Percentiles rank a stretch among this genome's conserved stretches.
Evolutionary conservation across 169 alveolate species (phyloP).

Genomic region (Theileria sp.): DNA sequence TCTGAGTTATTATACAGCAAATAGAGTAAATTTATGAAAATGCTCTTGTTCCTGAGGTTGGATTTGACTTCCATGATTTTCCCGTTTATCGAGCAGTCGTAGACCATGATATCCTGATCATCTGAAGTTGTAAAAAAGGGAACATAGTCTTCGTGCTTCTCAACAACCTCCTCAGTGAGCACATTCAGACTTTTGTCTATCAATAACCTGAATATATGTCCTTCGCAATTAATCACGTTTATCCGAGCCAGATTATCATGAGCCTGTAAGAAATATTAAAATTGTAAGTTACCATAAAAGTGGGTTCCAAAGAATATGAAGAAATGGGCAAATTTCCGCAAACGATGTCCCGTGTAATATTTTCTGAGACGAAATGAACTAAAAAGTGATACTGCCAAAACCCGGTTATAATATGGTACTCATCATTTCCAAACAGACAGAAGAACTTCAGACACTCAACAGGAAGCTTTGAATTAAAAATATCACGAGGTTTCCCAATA

Average conservation of each 20-base stretch:
- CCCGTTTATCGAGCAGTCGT: constrained; percentile 22
- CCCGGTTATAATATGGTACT: constrained; percentile 12
- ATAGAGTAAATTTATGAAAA: background rate
- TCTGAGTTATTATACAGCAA: background rate
- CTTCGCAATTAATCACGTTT: constrained; percentile 26
- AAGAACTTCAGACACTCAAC: constrained; percentile 25
- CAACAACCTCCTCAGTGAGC: background rate
- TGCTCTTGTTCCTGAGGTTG: constrained; percentile 15
- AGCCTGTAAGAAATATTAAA: background rate
- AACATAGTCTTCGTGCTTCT: background rate
- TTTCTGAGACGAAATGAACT: constrained; percentile 14
- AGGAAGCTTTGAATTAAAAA: background rate
- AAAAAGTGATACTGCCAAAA: constrained; percentile 22
- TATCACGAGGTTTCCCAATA: background rate
- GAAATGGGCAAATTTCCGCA: constrained; percentile 37
- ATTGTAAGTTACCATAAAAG: constrained; percentile 21
- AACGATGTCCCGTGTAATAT: background rate
- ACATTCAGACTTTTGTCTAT: constrained; percentile 1
- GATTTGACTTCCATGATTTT: constrained; percentile 7
- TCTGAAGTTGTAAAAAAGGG: constrained; percentile 1
- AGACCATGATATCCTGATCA: constrained; percentile 4
- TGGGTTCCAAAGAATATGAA: constrained; percentile 50
- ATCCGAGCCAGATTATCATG: constrained; percentile 32
- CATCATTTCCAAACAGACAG: constrained; percentile 18
- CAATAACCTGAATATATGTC: constrained; percentile 18